phyloP scores from a whole-genome alignment of 371 early-diverging fungal species.

The Apophysomyces elegans region DNA sequence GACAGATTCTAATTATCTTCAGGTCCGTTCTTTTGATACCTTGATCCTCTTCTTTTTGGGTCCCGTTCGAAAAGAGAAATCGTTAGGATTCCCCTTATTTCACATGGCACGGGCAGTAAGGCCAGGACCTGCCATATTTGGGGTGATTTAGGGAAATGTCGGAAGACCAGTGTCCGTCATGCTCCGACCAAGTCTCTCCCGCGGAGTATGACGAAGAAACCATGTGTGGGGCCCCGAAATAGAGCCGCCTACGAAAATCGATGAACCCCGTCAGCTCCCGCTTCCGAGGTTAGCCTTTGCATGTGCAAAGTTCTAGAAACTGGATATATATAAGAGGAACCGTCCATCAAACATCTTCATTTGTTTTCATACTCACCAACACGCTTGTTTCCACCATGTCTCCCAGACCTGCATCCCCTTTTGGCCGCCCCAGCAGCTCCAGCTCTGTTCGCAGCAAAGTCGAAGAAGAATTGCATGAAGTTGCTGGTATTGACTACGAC shows the following conservation, averaged over 20 bases:
- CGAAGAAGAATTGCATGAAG: conserved; percentile 56
- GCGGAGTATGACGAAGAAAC: conserved; percentile 8
- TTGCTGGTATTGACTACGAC: conserved; percentile 59
- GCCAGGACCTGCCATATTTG: conserved; percentile 7
- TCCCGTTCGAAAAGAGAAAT: neutral
- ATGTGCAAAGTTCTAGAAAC: conserved; percentile 2
- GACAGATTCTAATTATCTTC: too few relatives aligned
- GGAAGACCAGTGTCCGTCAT: conserved; percentile 8
- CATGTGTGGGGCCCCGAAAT: conserved; percentile 12
- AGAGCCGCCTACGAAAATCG: conserved; percentile 10
- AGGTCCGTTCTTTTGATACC: neutral
- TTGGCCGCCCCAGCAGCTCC: conserved; percentile 40
- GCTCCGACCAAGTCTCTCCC: conserved; percentile 6
- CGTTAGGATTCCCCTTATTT: neutral
- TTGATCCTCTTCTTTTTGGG: neutral
- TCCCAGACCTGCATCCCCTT: conserved; percentile 51
- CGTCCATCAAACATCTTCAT: neutral
- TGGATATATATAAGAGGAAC: neutral
- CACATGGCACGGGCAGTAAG: conserved; percentile 8
- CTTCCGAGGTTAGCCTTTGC: conserved; percentile 11
- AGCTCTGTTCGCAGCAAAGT: conserved; percentile 48
- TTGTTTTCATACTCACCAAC: neutral
- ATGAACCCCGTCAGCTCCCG: conserved; percentile 11
- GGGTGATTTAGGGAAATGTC: conserved; percentile 10
- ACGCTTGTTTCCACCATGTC: conserved; percentile 18